Conservation (phyloP, 495 filamentous ascomycete genomes). For the Ascobolus immersus region DNA sequence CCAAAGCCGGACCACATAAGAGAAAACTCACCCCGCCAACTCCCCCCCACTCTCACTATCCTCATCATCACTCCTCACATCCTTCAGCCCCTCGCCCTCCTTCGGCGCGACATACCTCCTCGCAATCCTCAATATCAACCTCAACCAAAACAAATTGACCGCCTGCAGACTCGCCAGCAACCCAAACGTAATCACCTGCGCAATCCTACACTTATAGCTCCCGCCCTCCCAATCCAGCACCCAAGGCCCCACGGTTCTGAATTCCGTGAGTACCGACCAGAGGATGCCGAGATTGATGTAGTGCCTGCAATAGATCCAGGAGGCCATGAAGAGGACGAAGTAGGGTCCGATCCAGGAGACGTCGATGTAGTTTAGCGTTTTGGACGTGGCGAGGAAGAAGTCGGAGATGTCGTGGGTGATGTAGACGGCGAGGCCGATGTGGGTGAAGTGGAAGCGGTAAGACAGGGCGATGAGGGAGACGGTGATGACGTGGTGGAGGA, state of each 20-base stretch:
- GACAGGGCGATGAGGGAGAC: constrained; percentile 65
- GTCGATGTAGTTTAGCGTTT: constrained; percentile 81
- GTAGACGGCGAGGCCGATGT: constrained; percentile 91
- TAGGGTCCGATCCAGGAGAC: constrained; percentile 51
- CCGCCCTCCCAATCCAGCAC: constrained; percentile 61
- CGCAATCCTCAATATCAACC: constrained; percentile 51
- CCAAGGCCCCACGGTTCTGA: constrained; percentile 68
- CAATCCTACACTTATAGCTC: constrained; percentile 60
- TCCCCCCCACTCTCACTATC: constrained; percentile 12
- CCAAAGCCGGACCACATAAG: too few species aligned
- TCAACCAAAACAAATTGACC: constrained; percentile 73
- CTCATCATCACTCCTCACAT: constrained; percentile 37
- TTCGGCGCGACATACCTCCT: constrained; percentile 26
- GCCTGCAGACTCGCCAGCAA: constrained; percentile 51
- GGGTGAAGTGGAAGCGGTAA: constrained; percentile 95
- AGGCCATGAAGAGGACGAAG: constrained; percentile 54
- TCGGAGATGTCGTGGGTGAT: constrained; percentile 91
- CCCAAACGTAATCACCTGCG: constrained; percentile 43
- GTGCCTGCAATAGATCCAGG: constrained; percentile 87
- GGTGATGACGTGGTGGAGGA: constrained; percentile 82
- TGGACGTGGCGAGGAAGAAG: constrained; percentile 95
- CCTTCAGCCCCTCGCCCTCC: constrained; percentile 22
- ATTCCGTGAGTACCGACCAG: constrained; percentile 61
- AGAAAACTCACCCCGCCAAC: too few species aligned
- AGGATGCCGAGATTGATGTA: constrained; percentile 75